These are phyloP conservation scores for Microbotryum violaceum DNA, from an alignment of 1,284 basidiomycete genomes.

Conservation along the genomic window DNA sequence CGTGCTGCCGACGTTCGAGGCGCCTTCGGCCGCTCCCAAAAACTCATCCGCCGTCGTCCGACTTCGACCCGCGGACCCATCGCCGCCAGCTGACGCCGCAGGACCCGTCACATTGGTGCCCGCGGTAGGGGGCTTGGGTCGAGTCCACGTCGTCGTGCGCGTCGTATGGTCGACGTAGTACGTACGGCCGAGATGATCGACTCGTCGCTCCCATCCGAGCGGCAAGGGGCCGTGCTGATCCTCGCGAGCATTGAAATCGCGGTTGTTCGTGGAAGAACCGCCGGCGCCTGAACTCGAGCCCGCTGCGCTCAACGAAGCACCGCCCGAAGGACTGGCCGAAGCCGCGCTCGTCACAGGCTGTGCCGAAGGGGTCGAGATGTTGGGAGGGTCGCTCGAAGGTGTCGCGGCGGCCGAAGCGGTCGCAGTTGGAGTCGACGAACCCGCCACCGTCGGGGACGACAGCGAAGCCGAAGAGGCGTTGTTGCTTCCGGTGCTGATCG, in stretches of 20 bases:
- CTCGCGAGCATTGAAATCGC: constrained; percentile 76
- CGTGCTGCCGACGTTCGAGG: constrained; percentile 32
- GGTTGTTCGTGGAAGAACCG: constrained; percentile 47
- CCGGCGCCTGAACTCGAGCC: constrained; percentile 23
- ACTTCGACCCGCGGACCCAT: constrained; percentile 5
- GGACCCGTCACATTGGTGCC: constrained; percentile 14
- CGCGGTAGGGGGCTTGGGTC: constrained; percentile 49
- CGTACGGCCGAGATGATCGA: constrained; percentile 74
- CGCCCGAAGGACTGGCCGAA: constrained; percentile 29
- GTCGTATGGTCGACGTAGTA: constrained; percentile 74
- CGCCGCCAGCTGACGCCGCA: constrained; percentile 8
- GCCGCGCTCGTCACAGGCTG: constrained; percentile 7
- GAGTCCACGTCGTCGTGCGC: constrained; percentile 89
- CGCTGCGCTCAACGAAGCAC: constrained; percentile 44
- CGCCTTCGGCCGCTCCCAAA: constrained; percentile 31
- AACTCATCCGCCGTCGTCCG: constrained; percentile 37
- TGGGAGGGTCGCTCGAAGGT: constrained; percentile 26
- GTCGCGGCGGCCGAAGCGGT: constrained; percentile 21
- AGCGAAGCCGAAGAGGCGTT: constrained; percentile 25
- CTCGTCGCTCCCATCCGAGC: constrained; percentile 83
- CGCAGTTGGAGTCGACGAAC: constrained; percentile 26
- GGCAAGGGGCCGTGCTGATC: constrained; percentile 73
- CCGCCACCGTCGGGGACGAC: constrained; percentile 4
- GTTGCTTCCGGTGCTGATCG: constrained; percentile 21
- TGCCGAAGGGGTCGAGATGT: constrained; percentile 14